These are phyloP conservation scores for Mollisiaceae sp. DNA, from an alignment of 2,329 filamentous ascomycete species.

Conservation along the genomic window DNA sequence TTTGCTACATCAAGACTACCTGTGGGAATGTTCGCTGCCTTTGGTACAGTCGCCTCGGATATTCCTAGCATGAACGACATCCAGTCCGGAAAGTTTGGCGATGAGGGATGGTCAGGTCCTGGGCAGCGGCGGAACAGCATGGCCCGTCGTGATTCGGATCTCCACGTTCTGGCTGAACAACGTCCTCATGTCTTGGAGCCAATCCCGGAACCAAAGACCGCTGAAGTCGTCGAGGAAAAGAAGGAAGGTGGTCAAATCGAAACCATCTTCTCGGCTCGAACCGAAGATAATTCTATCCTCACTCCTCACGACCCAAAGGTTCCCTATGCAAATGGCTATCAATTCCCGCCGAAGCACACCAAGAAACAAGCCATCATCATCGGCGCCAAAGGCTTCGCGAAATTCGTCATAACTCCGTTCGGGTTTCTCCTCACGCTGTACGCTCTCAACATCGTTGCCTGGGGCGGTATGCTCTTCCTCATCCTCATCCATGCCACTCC, in stretches of 20 bases:
- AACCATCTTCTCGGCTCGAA: constrained; percentile 16
- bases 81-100: constrained; percentile 31
- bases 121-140: constrained; percentile 33
- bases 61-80: constrained; percentile 33
- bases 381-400: constrained; percentile 65
- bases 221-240: constrained; percentile 20
- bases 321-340: constrained; percentile 34
- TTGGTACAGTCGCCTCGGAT: constrained; percentile 30
- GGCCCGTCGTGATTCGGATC: constrained; percentile 28
- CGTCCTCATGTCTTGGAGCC: constrained; percentile 24
- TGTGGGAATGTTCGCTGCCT: constrained; percentile 35
- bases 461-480: constrained; percentile 89
- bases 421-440: constrained; percentile 81
- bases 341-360: constrained; percentile 51
- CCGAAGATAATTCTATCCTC: constrained; percentile 15
- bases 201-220: constrained; percentile 15
- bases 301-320: constrained; percentile 29
- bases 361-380: constrained; percentile 62
- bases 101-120: constrained; percentile 31
- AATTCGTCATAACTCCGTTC: constrained; percentile 73
- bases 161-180: constrained; percentile 19
- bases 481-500: constrained; percentile 75
- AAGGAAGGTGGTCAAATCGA: constrained; percentile 20
- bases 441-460: constrained; percentile 79
- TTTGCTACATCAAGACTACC: constrained; percentile 31